Evolutionary conservation across 176 grass and related monocot species (phyloP), one percentile per base, ranked within the genome.

Genomic region (Ensete ventricosum): DNA sequence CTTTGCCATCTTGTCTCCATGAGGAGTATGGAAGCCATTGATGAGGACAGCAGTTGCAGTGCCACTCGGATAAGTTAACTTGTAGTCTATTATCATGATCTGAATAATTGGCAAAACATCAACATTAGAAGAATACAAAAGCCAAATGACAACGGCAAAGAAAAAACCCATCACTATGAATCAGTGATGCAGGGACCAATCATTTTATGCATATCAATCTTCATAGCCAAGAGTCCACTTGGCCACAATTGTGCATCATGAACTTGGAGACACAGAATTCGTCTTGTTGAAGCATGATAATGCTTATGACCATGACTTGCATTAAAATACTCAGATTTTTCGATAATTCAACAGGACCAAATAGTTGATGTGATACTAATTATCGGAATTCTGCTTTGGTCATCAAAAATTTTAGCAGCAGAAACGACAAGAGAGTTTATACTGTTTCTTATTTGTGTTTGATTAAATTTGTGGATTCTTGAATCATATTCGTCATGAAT

Each of bases 41-140:
- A 99, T 93, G 55, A 99, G 95, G 5, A 99, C 86, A 75, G 95
- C 95, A 16, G 95, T 91, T 19, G 95, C 95, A 48, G 88, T 94
- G 71, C 95, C 95, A 74, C 95, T 94, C 78, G 95, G 95, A 89
- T 99, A 99, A 2, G 90, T 85, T 52, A 99, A 82, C 53, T 94
- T 94, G 58, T 99, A 99, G 72, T 94, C 95, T 66, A 99, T 83
- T 26, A 99, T 92, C 66, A 99, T 88, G 2, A 91, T 86, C 95
- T 99, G 88, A 74, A 91, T 48, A 19, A 70, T 69, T 17, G 20
- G 14, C 27, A n/a, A 16, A 48, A 20, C 8, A 14, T 51, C 7
- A n/a, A 23, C 1, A 53, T 8, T 8, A 19, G 11, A 72, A 21
- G 13, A 11, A 52, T 52, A 17, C 16, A 53, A 21, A n/a, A 72